A percentile compares a stretch with the other conserved stretches of the same genome.
Evolutionary conservation across 108 stramenopile genomes (phyloP).

Genomic region (Cylindrotheca fusiformis): DNA sequence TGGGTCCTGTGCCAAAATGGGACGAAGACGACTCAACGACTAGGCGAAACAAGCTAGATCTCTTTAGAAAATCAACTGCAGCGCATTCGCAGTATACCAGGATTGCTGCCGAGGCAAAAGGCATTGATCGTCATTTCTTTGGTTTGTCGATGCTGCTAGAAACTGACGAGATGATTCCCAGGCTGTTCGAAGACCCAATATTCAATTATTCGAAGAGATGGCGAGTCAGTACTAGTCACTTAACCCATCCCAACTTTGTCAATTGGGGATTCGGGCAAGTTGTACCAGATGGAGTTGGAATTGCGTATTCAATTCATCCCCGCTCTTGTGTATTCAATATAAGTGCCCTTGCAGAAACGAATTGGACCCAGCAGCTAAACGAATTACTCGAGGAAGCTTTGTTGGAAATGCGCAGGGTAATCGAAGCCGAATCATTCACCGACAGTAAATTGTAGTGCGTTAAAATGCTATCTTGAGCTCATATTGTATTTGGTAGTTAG

Average conservation of each 20-base stretch:
- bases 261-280: conserved; percentile 94
- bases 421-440: too few relatives aligned
- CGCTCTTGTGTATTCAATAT: conserved; percentile 74
- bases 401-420: conserved; percentile 72
- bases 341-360: conserved; percentile 60
- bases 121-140: conserved; percentile 85
- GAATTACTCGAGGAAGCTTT: conserved; percentile 79
- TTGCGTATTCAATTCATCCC: conserved; percentile 83
- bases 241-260: conserved; percentile 86
- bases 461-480: too few relatives aligned
- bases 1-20: conserved; percentile 35
- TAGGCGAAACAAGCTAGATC: conserved; percentile 45
- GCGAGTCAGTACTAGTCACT: conserved; percentile 85
- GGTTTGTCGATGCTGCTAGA: conserved; percentile 67
- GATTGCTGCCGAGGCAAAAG: conserved; percentile 69
- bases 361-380: conserved; percentile 61
- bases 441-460: too few relatives aligned
- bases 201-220: conserved; percentile 81
- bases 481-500: too few relatives aligned
- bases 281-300: conserved; percentile 84
- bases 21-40: conserved; percentile 13
- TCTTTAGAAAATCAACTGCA: conserved; percentile 61
- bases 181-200: conserved; percentile 70
- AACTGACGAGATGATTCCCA: conserved; percentile 57
- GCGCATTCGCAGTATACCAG: conserved; percentile 75